Base-by-base conservation (phyloP, 768 basidiomycete genomes). In the Omphalotus guepiniiformis region DNA sequence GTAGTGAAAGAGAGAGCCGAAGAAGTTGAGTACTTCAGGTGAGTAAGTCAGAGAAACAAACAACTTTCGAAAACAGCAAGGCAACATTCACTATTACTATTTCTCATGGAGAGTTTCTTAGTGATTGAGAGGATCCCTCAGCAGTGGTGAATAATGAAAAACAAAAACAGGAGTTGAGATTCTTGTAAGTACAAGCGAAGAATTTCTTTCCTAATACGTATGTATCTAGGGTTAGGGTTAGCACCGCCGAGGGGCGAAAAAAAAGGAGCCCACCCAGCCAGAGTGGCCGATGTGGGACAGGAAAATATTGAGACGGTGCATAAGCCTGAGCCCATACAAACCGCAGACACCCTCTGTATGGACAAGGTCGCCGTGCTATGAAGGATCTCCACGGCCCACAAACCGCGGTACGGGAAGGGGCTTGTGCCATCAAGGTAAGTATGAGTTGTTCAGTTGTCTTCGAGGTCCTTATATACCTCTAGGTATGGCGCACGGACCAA, bases 291-390 rank as follows among this genome's bases (percentile, higher is more conserved):
- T 45, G 45, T 34, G 65, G 67, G 62, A 69, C 69, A 62, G 69
- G 69, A 55, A 71, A 71, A 71, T 70, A 71, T 71, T 70, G 53
- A 59, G 68, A 70, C 67, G 62, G 64, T 71, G 69, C 69, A 69
- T 67, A 65, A 63, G 66, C 66, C 64, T 65, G 60, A 67, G 66
- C 68, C 54, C 63, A 73, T 68, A 74, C 74, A 75, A 76, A 67
- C 67, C 66, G 57, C 47, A 48, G 32, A 57, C 45, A 58, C 66
- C 69, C 71, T 69, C 68, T 73, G 45, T 47, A 28, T 47, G 45
- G 45, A 47, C 45, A 47, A 47, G 36, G 45, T 47, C 45, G 45
- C 45, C 45, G 45, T 47, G 45, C 45, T 47, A 47, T 47, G 45
- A 47, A 26, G 45, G 35, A 29, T 47, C 25, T 47, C 34, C 15